phyloP scores from a whole-genome alignment of 768 basidiomycete genomes.

The Vararia minispora region DNA sequence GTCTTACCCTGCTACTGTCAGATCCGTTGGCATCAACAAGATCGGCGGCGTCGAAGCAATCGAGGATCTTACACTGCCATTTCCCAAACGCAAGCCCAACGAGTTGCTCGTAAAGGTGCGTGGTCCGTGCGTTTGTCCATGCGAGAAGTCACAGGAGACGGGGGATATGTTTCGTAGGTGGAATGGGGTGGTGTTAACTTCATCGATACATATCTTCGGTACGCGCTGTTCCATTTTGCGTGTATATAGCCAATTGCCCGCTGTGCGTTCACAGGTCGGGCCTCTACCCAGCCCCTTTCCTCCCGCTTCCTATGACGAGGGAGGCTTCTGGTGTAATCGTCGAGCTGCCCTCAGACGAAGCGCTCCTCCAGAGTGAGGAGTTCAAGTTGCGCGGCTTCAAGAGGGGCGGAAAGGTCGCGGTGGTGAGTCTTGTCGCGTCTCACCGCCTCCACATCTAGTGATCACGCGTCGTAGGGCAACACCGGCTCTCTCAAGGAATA shows the following conservation, averaged over 20 bases:
- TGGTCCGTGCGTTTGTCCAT: background rate
- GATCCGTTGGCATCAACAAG: slow-evolving; percentile 63
- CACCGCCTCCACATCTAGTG: background rate
- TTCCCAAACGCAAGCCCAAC: slow-evolving; percentile 48
- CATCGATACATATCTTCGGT: slow-evolving; percentile 77
- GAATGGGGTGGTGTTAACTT: slow-evolving; percentile 81
- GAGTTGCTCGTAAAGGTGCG: slow-evolving; percentile 45
- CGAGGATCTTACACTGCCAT: slow-evolving; percentile 51
- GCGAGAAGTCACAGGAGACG: background rate
- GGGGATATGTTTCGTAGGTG: slow-evolving; percentile 38
- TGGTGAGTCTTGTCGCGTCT: slow-evolving; percentile 37
- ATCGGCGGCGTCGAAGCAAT: slow-evolving; percentile 72
- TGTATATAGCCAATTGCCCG: slow-evolving; percentile 11
- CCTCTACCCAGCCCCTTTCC: slow-evolving; percentile 43
- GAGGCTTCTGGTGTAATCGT: slow-evolving; percentile 75
- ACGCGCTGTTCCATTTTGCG: too few species aligned
- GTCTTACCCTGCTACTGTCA: slow-evolving; percentile 48
- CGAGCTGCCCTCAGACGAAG: slow-evolving; percentile 58
- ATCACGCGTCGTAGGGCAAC: slow-evolving; percentile 26
- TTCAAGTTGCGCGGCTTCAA: slow-evolving; percentile 55
- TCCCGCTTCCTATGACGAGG: slow-evolving; percentile 63
- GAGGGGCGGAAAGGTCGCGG: slow-evolving; percentile 64
- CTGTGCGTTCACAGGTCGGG: slow-evolving; percentile 33
- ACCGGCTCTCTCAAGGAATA: slow-evolving; percentile 60
- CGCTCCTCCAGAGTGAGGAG: slow-evolving; percentile 45